A percentile compares a stretch with the other conserved stretches of the same genome.
phyloP scores from a whole-genome alignment of 2,329 filamentous ascomycete species.

The Pseudopyricularia javanii region DNA sequence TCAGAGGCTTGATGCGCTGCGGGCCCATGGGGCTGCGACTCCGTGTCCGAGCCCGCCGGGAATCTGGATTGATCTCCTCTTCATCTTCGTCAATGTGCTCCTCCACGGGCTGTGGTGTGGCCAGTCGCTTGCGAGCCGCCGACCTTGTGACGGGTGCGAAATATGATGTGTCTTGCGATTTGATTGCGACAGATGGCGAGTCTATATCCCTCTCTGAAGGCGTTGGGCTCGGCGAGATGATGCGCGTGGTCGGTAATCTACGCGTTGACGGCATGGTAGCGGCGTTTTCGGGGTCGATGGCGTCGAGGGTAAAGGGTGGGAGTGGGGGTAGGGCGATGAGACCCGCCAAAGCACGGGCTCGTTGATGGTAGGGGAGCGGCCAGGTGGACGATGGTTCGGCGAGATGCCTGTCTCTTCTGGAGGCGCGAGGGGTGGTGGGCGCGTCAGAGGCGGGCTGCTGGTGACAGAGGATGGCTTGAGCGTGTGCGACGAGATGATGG shows the following conservation, averaged over 20 bases:
- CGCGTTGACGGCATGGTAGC: constrained; percentile 38
- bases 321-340: constrained; percentile 42
- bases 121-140: constrained; percentile 46
- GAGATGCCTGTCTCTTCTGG: constrained; percentile 5
- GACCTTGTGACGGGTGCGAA: constrained; percentile 69
- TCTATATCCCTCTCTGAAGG: constrained; percentile 40
- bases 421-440: constrained; percentile 11
- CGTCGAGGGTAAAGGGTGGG: constrained; percentile 41
- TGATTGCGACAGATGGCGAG: constrained; percentile 12
- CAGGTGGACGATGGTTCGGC: constrained; percentile 10
- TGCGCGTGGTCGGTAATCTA: constrained; percentile 69
- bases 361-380: constrained; percentile 24
- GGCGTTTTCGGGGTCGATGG: constrained; percentile 6
- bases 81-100: constrained; percentile 43
- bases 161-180: constrained; percentile 44
- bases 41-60: constrained; percentile 53
- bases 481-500: constrained; percentile 14
- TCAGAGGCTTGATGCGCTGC: constrained; percentile 13
- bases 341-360: constrained; percentile 41
- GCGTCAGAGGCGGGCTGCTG: constrained; percentile 5
- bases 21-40: constrained; percentile 55
- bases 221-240: constrained; percentile 81
- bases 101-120: constrained; percentile 46
- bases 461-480: background rate
- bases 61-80: constrained; percentile 30